These are phyloP conservation scores for Fusarium sp. DNA, from an alignment of 2,329 filamentous ascomycete species.

Conservation along the genomic window DNA sequence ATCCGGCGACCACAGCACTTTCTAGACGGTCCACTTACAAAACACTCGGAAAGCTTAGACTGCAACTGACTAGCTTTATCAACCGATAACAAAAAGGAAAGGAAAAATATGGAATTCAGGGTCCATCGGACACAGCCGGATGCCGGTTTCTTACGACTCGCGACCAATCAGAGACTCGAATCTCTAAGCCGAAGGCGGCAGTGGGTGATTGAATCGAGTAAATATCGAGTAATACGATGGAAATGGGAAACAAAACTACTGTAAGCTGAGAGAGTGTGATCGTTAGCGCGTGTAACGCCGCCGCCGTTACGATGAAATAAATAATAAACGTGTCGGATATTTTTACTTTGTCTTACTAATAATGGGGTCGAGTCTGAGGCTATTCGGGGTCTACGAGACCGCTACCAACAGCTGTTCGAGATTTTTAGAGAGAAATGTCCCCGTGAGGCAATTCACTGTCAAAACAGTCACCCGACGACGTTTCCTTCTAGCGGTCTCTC, in stretches of 20 bases:
- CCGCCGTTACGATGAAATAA: not conserved
- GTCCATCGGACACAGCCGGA: slow-evolving; percentile 46
- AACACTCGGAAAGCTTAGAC: slow-evolving; percentile 21
- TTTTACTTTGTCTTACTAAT: not conserved
- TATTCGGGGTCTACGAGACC: slow-evolving; percentile 12
- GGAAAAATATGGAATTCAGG: slow-evolving; percentile 20
- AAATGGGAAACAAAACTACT: not conserved
- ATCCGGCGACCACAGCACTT: slow-evolving; percentile 9
- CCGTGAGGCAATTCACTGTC: not conserved
- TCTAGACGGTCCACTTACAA: slow-evolving; percentile 24
- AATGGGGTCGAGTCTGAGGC: slow-evolving; percentile 5
- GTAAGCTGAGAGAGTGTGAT: not conserved
- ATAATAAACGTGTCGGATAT: not conserved
- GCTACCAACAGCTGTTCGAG: not conserved
- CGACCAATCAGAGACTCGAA: slow-evolving; percentile 41
- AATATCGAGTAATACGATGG: slow-evolving; percentile 56
- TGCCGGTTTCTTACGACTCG: slow-evolving; percentile 25
- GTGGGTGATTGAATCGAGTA: slow-evolving; percentile 60
- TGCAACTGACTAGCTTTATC: slow-evolving; percentile 10
- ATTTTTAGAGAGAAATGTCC: not conserved
- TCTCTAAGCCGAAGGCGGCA: slow-evolving; percentile 29
- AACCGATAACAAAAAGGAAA: not conserved
- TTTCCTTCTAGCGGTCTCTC: not conserved
- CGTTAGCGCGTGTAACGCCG: not conserved
- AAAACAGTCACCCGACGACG: slow-evolving; percentile 7